phyloP scores from a whole-genome alignment of 495 filamentous ascomycete species.

The Penicillium chermesinum region DNA sequence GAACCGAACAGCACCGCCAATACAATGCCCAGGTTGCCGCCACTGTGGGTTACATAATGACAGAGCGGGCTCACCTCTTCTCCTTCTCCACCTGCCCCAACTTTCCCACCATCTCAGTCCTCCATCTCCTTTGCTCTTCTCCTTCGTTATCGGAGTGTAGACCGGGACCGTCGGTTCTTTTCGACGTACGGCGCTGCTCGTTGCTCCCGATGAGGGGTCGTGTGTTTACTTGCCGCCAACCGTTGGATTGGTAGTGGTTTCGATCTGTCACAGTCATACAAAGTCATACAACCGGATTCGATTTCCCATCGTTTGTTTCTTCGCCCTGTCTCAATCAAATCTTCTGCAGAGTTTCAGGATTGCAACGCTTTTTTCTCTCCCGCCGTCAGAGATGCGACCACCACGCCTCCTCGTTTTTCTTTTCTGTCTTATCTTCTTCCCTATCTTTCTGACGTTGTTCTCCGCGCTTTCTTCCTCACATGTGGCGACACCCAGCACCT shows the following conservation, averaged over 20 bases:
- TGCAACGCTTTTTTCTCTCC: background rate
- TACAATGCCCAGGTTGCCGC: conserved; percentile 17
- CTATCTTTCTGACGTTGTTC: conserved; percentile 48
- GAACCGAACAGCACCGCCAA: conserved; percentile 6
- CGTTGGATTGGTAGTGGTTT: conserved; percentile 33
- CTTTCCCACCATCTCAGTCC: background rate
- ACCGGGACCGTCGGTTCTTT: conserved; percentile 9
- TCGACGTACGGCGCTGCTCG: conserved; percentile 22
- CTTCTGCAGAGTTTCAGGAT: no score
- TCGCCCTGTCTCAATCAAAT: conserved; percentile 1
- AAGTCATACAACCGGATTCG: conserved; percentile 21
- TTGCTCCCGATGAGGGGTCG: conserved; percentile 37
- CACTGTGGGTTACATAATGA: conserved; percentile 19
- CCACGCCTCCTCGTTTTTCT: conserved; percentile 49
- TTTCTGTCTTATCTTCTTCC: conserved; percentile 51
- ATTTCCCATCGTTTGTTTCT: conserved; percentile 12
- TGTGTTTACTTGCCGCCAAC: conserved; percentile 29
- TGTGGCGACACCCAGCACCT: conserved; percentile 37
- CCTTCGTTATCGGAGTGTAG: conserved; percentile 6
- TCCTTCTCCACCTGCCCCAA: conserved; percentile 7
- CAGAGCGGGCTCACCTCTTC: conserved; percentile 13
- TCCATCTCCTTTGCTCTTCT: conserved; percentile 9
- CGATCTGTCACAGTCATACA: conserved; percentile 14
- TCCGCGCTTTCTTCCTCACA: conserved; percentile 42
- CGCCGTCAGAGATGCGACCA: conserved; percentile 46